Evolutionary conservation across 768 basidiomycete species (phyloP).

Genomic region (Mycena galopus): DNA sequence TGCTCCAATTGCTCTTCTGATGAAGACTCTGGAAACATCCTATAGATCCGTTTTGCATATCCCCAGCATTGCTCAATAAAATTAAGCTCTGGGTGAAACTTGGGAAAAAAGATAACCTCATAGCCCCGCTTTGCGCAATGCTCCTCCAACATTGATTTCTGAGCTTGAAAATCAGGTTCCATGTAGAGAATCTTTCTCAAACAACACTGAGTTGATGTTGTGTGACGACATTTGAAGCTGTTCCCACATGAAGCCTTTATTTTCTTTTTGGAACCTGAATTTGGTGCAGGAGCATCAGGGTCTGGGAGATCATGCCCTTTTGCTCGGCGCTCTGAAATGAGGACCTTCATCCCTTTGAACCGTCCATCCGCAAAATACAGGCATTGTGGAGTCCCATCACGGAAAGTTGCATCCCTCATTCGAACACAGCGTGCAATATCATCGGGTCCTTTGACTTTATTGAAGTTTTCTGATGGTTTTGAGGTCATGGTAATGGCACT

Average conservation of each 20-base stretch:
- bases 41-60: slow-evolving; percentile 42
- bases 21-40: slow-evolving; percentile 32
- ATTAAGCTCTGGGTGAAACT: slow-evolving; percentile 45
- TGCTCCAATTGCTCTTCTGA: too few relatives aligned
- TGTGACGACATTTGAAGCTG: neutral
- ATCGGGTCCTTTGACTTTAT: neutral
- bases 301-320: slow-evolving; percentile 3
- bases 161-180: slow-evolving; percentile 57
- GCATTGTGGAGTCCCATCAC: slow-evolving; percentile 3
- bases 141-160: slow-evolving; percentile 49
- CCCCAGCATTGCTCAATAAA: slow-evolving; percentile 44
- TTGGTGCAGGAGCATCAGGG: neutral
- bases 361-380: neutral
- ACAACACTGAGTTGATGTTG: slow-evolving; percentile 4
- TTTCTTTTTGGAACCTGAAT: neutral
- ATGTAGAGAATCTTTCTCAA: slow-evolving; percentile 48
- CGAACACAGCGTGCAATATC: slow-evolving; percentile 1
- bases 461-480: slow-evolving; percentile 3
- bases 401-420: neutral
- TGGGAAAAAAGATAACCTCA: slow-evolving; percentile 44
- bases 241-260: slow-evolving; percentile 1
- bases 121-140: slow-evolving; percentile 28
- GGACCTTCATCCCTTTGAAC: slow-evolving; percentile 1
- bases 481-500: slow-evolving; percentile 42
- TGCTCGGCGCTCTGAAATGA: neutral